Evolutionary conservation across 2,329 filamentous ascomycete genomes (phyloP).

Genomic region (Tetracladium maxilliforme): DNA sequence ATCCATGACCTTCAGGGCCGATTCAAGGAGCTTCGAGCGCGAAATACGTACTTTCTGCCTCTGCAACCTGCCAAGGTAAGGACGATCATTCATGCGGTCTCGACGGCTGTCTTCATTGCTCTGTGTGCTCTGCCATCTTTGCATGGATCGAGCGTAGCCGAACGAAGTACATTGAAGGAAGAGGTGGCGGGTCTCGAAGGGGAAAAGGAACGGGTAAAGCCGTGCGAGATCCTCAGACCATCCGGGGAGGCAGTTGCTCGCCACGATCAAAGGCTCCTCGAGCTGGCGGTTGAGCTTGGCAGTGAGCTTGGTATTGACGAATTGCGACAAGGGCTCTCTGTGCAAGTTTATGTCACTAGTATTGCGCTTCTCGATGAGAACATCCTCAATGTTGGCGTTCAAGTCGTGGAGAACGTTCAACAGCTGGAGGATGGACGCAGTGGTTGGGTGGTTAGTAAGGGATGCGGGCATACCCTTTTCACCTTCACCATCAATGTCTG

Average conservation of each 20-base stretch:
- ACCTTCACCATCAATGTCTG: constrained; percentile 33
- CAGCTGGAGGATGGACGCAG: constrained; percentile 73
- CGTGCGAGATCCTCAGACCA: constrained; percentile 95
- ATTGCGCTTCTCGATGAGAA: constrained; percentile 65
- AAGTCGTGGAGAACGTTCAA: constrained; percentile 84
- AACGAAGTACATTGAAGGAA: constrained; percentile 98
- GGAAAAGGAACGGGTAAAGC: constrained; percentile 91
- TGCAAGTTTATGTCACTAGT: constrained; percentile 56
- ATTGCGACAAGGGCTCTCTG: constrained; percentile 75
- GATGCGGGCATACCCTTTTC: constrained; percentile 58
- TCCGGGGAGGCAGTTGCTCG: constrained; percentile 85
- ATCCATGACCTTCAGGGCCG: constrained; percentile 97
- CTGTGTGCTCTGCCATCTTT: constrained; percentile 89
- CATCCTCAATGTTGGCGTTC: constrained; percentile 86
- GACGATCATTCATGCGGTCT: constrained; percentile 70
- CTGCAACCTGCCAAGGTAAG: constrained; percentile 81
- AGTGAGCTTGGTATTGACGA: constrained; percentile 96
- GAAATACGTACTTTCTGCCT: constrained; percentile 98
- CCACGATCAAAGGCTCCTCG: constrained; percentile 91
- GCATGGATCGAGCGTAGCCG: constrained; percentile 94
- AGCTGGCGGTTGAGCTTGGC: constrained; percentile 94
- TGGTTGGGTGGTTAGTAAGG: constrained; percentile 68
- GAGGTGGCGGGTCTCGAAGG: constrained; percentile 91
- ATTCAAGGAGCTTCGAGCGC: constrained; percentile 85
- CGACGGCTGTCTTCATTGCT: constrained; percentile 65